Evolutionary conservation across 768 basidiomycete genomes (phyloP).

Genomic region (Brasilioporus rufonigricans): DNA sequence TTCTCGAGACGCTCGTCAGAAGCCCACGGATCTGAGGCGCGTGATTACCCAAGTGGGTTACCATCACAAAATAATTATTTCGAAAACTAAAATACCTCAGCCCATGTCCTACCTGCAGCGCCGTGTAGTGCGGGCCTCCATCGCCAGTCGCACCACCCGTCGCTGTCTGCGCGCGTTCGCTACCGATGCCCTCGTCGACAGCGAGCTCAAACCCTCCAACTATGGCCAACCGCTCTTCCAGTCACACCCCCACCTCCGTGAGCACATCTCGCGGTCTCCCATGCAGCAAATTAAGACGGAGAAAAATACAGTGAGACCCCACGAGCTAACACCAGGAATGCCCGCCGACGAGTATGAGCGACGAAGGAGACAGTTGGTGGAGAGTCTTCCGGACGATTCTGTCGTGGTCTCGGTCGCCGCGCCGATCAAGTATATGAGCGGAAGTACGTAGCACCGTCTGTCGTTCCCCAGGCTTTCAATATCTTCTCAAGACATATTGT

Average conservation of each 20-base stretch:
- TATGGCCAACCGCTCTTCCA: conserved; percentile 77
- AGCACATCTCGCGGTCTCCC: conserved; percentile 19
- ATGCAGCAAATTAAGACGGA: conserved; percentile 3
- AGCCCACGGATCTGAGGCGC: conserved; percentile 2
- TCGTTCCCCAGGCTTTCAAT: conserved; percentile 12
- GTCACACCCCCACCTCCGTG: conserved; percentile 83
- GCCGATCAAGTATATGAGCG: conserved; percentile 82
- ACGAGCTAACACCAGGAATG: conserved; percentile 85
- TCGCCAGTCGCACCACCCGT: background rate
- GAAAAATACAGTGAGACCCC: conserved; percentile 42
- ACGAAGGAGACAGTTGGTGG: conserved; percentile 69
- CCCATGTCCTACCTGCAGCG: conserved; percentile 22
- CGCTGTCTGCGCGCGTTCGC: conserved; percentile 29
- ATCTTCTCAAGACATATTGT: conserved; percentile 66
- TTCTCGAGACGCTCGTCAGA: conserved; percentile 6
- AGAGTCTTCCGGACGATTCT: conserved; percentile 66
- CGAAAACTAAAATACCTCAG: background rate
- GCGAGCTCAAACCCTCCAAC: conserved; percentile 59
- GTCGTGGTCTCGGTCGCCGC: conserved; percentile 77
- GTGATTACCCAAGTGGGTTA: conserved; percentile 17
- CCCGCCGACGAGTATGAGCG: conserved; percentile 71
- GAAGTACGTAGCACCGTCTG: conserved; percentile 48
- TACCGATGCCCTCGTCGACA: conserved; percentile 28
- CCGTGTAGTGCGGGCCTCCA: background rate
- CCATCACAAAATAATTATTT: conserved; percentile 2